Evolutionary conservation across 306 rosid genomes (phyloP), one percentile per base, ranked within the genome.

Genomic region (Malus sieversii): DNA sequence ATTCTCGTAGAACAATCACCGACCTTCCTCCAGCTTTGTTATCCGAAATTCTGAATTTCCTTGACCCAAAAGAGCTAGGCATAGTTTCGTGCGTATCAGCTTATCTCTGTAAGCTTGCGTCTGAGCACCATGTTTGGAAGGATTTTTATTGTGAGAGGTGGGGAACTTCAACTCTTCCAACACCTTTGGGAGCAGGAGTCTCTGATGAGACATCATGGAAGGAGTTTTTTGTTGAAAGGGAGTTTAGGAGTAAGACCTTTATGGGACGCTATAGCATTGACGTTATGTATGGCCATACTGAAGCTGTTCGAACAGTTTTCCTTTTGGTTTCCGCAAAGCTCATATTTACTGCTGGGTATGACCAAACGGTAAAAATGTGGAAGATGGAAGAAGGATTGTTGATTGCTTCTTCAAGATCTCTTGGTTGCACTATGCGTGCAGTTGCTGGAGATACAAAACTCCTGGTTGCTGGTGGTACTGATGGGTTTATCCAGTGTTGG

Each of bases 111-210:
- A 64, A 88, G 71, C 78, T 90, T 73, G 93, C 97, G 0, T 87
- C 96, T 2, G 97, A 95, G 73, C 98, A 95, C 75, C 90, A 86
- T 85, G 98, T 89, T 55, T 95, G 98, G 98, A 95, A 95, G 90
- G 90, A 85, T 18, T 95, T 95, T 83, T 95, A 92, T 78, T 81
- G 88, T 84, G 92, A 92, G 80, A 90, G 98, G 80, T 95, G 98
- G 98, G 97, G 92, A 66, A 91, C 88, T 74, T 96, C 96, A 40
- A 45, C 90, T 29, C 58, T 78, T 70, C 84, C 84, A 0, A 30
- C 75, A 35, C 79, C 72, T 15, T 59, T 76, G 75, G 89, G 77
- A 76, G 66, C 89, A 0, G 94, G 71, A 18, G 67, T 75, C 75
- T 33, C 79, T 0, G 81, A 82, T 83, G 96, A 92, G 35, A 92